Evolutionary conservation across 371 early-diverging fungal genomes (phyloP), one percentile per base, ranked within the genome.

Genomic region (Lichtheimia corymbifera): DNA sequence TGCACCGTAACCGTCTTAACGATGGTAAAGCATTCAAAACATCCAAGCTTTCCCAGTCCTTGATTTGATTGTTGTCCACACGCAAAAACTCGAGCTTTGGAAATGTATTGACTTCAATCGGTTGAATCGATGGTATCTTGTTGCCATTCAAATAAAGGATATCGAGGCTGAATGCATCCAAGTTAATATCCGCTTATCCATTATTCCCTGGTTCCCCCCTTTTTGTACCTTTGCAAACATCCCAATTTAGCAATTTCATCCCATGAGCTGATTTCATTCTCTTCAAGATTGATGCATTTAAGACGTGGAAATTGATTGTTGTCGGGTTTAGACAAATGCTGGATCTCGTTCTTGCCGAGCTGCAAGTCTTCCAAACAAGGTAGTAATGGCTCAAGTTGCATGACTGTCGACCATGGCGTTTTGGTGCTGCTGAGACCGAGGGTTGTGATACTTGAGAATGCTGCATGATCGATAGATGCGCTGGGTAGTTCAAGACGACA

Each of bases 271-370:
- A 93, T 63, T 6, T 28, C 18, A 64, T 93, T 93, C 52, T 80
- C 68, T 63, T 93, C 93, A 18, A 93, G 62, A 62, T 91, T 87
- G 4, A 93, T 58, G 14, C 78, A 66, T 56, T 81, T 73, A 44
- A 91, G 64, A 6, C 79, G 70, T 35, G 52, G 64, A 55, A 87
- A 84, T 1, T 77, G 64, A n/a, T 66, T 65, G n/a, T 69, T 18
- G 30, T 70, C 62, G 41, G 28, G 52, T 3, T 47, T 1, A 0
- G 63, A 35, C 3, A 86, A 64, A n/a, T 64, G 49, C 4, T 62
- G 49, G 20, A 90, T 64, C 15, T 68, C 61, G 56, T 92, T 91
- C 40, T 77, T 81, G 1, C 89, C 90, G 13, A 91, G 61, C 64
- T 88, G 87, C 5, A 93, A 68, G 51, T 90, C 83, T 57, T 86